Evolutionary conservation across 2,329 filamentous ascomycete species (phyloP).

Genomic region (Hypoxylon rubiginosum): DNA sequence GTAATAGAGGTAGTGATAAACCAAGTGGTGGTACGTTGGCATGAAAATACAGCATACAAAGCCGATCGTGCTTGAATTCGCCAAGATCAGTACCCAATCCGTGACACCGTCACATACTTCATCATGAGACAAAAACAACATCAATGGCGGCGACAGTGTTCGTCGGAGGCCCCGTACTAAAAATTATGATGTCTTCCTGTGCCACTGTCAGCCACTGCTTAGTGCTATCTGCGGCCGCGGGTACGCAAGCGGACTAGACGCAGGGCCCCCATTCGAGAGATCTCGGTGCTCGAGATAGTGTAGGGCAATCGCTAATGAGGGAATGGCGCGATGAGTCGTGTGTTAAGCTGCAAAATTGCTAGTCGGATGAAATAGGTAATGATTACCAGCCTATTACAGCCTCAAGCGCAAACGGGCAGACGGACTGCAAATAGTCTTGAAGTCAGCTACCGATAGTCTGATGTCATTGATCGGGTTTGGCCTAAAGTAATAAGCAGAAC

Average conservation of each 20-base stretch:
- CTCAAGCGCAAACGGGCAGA: slow-evolving; percentile 29
- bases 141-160: slow-evolving; percentile 9
- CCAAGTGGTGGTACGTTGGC: not conserved
- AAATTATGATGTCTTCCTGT: slow-evolving; percentile 4
- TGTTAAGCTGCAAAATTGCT: slow-evolving; percentile 14
- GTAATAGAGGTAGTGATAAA: not conserved
- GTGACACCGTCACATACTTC: slow-evolving; percentile 20
- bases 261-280: slow-evolving; percentile 7
- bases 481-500: slow-evolving; percentile 20
- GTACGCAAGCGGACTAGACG: slow-evolving; percentile 21
- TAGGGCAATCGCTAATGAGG: slow-evolving; percentile 5
- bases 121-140: slow-evolving; percentile 27
- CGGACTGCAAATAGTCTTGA: slow-evolving; percentile 25
- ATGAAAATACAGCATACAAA: slow-evolving; percentile 7
- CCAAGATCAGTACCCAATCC: not conserved
- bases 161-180: slow-evolving; percentile 20
- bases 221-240: not conserved
- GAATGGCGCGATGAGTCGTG: slow-evolving; percentile 16
- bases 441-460: slow-evolving; percentile 36
- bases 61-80: not conserved
- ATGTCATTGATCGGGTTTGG: slow-evolving; percentile 35
- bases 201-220: not conserved
- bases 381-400: slow-evolving; percentile 22
- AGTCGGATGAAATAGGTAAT: slow-evolving; percentile 28
- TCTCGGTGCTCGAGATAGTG: slow-evolving; percentile 6